Conservation (phyloP, 768 basidiomycete genomes). For the Candolleomyces aberdarensis region DNA sequence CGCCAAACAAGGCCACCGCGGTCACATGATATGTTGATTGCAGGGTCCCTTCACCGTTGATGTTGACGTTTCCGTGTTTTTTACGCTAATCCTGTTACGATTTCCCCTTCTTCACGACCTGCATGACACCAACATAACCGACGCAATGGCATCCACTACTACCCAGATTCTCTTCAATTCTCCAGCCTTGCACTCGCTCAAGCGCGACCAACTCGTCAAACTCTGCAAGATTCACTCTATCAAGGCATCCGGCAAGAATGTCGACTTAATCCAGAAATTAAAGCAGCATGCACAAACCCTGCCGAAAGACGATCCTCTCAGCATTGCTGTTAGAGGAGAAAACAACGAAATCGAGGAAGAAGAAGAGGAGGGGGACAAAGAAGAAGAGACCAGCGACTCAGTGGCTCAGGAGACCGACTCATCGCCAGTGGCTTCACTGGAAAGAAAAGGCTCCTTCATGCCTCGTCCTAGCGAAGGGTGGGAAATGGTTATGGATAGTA, state of each 20-base stretch:
- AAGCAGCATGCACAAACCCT: conserved; percentile 65
- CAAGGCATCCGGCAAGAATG: conserved; percentile 79
- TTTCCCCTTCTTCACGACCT: background rate
- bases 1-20: background rate
- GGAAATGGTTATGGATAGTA: conserved; percentile 86
- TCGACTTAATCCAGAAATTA: conserved; percentile 66
- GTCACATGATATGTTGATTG: background rate
- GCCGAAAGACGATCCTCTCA: conserved; percentile 53
- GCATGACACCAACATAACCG: background rate
- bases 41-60: too few relatives aligned
- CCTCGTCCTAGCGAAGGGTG: conserved; percentile 76
- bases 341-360: conserved; percentile 20
- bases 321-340: conserved; percentile 54
- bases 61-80: background rate
- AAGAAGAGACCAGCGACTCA: background rate
- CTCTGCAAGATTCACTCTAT: conserved; percentile 82
- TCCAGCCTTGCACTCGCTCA: conserved; percentile 77
- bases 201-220: conserved; percentile 80
- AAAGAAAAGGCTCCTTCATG: conserved; percentile 8
- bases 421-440: background rate
- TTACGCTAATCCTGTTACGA: background rate
- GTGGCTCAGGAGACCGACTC: too few relatives aligned
- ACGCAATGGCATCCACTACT: conserved; percentile 62
- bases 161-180: conserved; percentile 84
- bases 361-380: conserved; percentile 21